Evolutionary conservation across 768 basidiomycete genomes (phyloP), one percentile per base, ranked within the genome.

Genomic region (Podaxis carcinomalis): DNA sequence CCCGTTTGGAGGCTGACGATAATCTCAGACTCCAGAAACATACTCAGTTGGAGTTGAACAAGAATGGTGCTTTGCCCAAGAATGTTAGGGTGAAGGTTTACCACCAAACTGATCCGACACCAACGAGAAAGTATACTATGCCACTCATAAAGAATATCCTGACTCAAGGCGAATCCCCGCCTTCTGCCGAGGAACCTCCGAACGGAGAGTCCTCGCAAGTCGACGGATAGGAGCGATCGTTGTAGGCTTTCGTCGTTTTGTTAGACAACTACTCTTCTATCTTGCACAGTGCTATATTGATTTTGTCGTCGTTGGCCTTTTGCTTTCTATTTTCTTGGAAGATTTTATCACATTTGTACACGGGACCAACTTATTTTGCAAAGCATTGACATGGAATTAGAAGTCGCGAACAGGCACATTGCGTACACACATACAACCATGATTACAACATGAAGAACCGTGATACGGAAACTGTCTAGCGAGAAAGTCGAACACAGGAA

Each of bases 51-150:
- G 67, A 70, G 28, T 47, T 78, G 50, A 67, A 63, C 46, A 67
- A 57, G 65, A 71, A 68, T 27, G 59, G 28, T 14, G n/a, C 7
- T 59, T 68, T 73, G 64, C 72, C 74, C n/a, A 37, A 55, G 60
- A 72, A 65, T n/a, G 69, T 77, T 32, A 74, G 70, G 51, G 79
- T 76, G 44, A 78, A 77, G 60, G 80, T 83, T 0, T 93, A 89
- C 73, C 79, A 83, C 62, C 90, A 93, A 71, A 78, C 79, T 46
- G 89, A 91, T 65, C 75, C 77, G 21, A 67, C 80, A 44, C 86
- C 80, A 21, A 89, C 84, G 13, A 77, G 89, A 59, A 92, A 92
- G 67, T 78, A 74, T 39, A 82, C 83, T 13, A 89, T 89, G 7
- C 91, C 91, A 0, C 65, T 89, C 11, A 70, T 92, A 59, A 86